These are phyloP conservation scores for Mortierella sp. DNA, from an alignment of 371 early-diverging fungal genomes.

Conservation along the genomic window DNA sequence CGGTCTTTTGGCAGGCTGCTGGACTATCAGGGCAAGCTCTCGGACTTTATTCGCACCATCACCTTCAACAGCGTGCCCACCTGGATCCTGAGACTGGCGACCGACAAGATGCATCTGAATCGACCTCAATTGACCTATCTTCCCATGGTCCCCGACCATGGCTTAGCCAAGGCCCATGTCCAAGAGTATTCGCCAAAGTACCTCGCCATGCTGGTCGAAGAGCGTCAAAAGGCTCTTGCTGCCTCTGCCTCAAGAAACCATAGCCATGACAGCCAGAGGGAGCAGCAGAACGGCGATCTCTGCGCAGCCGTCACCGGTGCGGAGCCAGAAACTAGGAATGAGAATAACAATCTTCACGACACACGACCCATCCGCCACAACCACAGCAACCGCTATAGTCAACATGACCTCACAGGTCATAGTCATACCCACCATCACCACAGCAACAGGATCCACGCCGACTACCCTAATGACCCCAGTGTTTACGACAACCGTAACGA, in stretches of 20 bases:
- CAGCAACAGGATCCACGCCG: not conserved
- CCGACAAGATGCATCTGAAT: slow-evolving; percentile 39
- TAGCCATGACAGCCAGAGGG: not conserved
- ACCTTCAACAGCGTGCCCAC: slow-evolving; percentile 42
- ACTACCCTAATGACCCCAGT: not conserved
- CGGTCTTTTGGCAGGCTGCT: slow-evolving; percentile 35
- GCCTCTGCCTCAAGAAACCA: not conserved
- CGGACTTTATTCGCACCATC: slow-evolving; percentile 40
- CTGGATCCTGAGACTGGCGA: slow-evolving; percentile 36
- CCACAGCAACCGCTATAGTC: not conserved
- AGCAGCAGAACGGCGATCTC: slow-evolving; percentile 5
- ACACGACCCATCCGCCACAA: not conserved
- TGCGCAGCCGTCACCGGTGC: not conserved
- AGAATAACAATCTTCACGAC: not conserved
- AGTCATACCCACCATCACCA: not conserved
- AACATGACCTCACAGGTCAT: not conserved
- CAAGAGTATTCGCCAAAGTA: slow-evolving; percentile 49
- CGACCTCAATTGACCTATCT: slow-evolving; percentile 45
- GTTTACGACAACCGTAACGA: not conserved
- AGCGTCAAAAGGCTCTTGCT: not conserved
- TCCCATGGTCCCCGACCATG: slow-evolving; percentile 51
- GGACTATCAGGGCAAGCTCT: slow-evolving; percentile 21
- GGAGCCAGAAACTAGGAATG: not conserved
- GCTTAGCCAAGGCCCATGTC: slow-evolving; percentile 28
- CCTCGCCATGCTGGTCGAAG: slow-evolving; percentile 14